These are phyloP conservation scores for Fusarium sarcochroum DNA, from an alignment of 2,329 filamentous ascomycete species.

Conservation along the genomic window DNA sequence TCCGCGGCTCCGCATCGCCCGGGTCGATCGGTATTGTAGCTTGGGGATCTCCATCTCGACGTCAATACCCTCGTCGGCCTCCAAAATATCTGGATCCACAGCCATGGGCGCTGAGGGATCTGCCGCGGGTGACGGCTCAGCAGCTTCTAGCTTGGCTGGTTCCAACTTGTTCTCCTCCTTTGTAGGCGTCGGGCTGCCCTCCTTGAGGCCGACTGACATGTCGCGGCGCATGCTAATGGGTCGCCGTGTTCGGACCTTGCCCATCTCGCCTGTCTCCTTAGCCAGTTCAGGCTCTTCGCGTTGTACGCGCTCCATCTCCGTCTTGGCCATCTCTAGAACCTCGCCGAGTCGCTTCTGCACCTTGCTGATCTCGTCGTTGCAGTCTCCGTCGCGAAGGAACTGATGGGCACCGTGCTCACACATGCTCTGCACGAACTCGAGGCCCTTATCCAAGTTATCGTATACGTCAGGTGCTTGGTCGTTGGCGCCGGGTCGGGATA, in stretches of 20 bases:
- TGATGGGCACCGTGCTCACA: slow-evolving; percentile 92
- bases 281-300: slow-evolving; percentile 65
- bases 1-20: slow-evolving; percentile 54
- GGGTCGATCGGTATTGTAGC: slow-evolving; percentile 60
- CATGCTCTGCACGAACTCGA: slow-evolving; percentile 84
- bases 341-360: slow-evolving; percentile 76
- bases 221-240: slow-evolving; percentile 68
- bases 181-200: slow-evolving; percentile 40
- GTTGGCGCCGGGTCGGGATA: slow-evolving; percentile 46
- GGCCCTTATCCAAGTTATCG: slow-evolving; percentile 80
- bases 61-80: slow-evolving; percentile 61
- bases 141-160: slow-evolving; percentile 44
- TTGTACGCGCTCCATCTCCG: slow-evolving; percentile 70
- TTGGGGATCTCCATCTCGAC: slow-evolving; percentile 56
- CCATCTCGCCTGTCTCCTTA: slow-evolving; percentile 56
- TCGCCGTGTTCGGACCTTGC: slow-evolving; percentile 64
- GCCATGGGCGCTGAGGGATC: slow-evolving; percentile 49
- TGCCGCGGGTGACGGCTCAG: slow-evolving; percentile 27
- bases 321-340: slow-evolving; percentile 72
- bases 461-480: slow-evolving; percentile 65
- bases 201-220: slow-evolving; percentile 50
- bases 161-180: slow-evolving; percentile 49
- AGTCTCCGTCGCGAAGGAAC: slow-evolving; percentile 89
- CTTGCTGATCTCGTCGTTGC: slow-evolving; percentile 79
- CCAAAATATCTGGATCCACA: slow-evolving; percentile 52